Percentiles rank a stretch among this genome's conserved stretches.
Evolutionary conservation across 1,139 yeast species (phyloP).

Genomic region (Zygoascus hellenicus): DNA sequence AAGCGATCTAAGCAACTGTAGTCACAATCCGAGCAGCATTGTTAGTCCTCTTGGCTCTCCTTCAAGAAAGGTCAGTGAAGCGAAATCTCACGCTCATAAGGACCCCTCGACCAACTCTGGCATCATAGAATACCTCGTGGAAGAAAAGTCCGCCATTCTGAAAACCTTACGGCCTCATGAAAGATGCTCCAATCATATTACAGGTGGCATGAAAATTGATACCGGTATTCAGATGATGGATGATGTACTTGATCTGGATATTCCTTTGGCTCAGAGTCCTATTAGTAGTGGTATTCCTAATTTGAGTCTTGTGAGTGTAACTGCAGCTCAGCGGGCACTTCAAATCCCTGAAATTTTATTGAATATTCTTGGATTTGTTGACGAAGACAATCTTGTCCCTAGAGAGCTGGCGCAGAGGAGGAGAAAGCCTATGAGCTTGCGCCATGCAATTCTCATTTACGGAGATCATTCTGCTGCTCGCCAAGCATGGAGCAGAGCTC

Average conservation of each 20-base stretch:
- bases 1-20: not conserved
- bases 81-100: slow-evolving; percentile 3
- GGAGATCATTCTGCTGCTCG: slow-evolving; percentile 51
- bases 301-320: not conserved
- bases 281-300: not conserved
- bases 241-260: slow-evolving; percentile 9
- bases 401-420: slow-evolving; percentile 53
- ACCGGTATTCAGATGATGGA: slow-evolving; percentile 1
- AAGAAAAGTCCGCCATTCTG: slow-evolving; percentile 7
- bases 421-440: slow-evolving; percentile 59
- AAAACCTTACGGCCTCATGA: slow-evolving; percentile 2
- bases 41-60: not conserved
- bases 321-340: slow-evolving; percentile 46
- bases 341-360: slow-evolving; percentile 71
- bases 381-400: slow-evolving; percentile 47
- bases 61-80: not conserved
- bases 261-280: slow-evolving; percentile 3
- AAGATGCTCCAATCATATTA: not conserved
- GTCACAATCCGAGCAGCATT: no score
- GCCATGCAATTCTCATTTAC: slow-evolving; percentile 54
- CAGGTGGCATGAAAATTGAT: not conserved
- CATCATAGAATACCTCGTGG: slow-evolving; percentile 10
- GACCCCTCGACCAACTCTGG: not conserved
- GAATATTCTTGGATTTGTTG: slow-evolving; percentile 55
- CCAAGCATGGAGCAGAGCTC: slow-evolving; percentile 43